Evolutionary conservation across 228 moss, liverwort and hornwort genomes (phyloP).

Genomic region (Sphagnum magellanicum): DNA sequence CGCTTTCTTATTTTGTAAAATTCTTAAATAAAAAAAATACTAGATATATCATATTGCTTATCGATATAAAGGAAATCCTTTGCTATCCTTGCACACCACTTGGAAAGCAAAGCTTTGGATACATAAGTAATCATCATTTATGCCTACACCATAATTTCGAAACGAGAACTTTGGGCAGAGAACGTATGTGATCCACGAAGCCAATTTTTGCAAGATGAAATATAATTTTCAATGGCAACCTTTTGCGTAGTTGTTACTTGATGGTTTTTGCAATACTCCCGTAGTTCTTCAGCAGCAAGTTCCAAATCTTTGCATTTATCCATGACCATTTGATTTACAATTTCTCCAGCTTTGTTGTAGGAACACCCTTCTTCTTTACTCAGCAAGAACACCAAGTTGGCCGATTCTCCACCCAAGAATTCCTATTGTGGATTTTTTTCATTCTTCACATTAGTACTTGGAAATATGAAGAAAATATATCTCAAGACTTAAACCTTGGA

Average conservation of each 20-base stretch:
- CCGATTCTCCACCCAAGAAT: constrained; percentile 10
- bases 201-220: neutral
- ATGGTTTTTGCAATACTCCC: neutral
- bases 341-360: constrained; percentile 13
- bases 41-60: too few species aligned
- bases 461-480: too few species aligned
- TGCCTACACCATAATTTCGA: too few species aligned
- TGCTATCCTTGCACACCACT: too few species aligned
- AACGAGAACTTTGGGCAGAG: too few species aligned
- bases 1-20: too few species aligned
- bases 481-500: neutral
- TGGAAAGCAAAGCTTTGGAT: too few species aligned
- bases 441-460: neutral
- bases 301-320: constrained; percentile 12
- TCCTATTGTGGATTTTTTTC: constrained; percentile 5
- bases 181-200: neutral
- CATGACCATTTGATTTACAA: constrained; percentile 13
- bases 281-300: constrained; percentile 2
- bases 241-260: neutral
- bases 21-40: too few species aligned
- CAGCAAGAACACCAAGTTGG: constrained; percentile 15
- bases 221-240: constrained; percentile 1
- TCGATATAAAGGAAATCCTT: too few species aligned
- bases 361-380: constrained; percentile 16
- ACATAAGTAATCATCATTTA: too few species aligned